Evolutionary conservation across 495 filamentous ascomycete species (phyloP).

Genomic region (Neurospora tetraspora): DNA sequence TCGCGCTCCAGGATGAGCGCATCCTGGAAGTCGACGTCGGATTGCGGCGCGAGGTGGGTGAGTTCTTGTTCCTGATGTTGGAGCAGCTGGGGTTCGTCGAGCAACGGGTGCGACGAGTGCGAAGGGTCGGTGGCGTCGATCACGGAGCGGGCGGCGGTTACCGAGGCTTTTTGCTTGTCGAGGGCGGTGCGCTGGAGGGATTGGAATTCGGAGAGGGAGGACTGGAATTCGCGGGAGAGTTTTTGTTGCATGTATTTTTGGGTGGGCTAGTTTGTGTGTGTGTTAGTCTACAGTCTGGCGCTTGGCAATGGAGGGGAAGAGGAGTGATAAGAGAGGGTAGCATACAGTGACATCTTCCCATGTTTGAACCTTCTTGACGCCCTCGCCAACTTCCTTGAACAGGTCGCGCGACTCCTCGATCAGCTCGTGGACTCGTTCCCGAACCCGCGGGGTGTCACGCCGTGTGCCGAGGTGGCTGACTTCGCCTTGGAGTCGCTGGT

Average conservation of each 20-base stretch:
- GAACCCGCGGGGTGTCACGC: constrained; percentile 80
- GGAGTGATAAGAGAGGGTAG: constrained; percentile 2
- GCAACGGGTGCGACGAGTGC: constrained; percentile 19
- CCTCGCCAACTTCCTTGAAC: constrained; percentile 92
- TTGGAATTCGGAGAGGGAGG: constrained; percentile 84
- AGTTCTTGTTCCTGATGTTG: constrained; percentile 66
- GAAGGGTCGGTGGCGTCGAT: constrained; percentile 27
- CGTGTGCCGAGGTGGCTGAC: constrained; percentile 78
- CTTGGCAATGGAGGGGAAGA: constrained; percentile 8
- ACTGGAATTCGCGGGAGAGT: constrained; percentile 81
- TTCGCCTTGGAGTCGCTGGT: constrained; percentile 68
- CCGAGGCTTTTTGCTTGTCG: constrained; percentile 84
- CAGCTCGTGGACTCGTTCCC: constrained; percentile 77
- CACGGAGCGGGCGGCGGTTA: constrained; percentile 65
- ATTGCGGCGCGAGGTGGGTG: constrained; percentile 74
- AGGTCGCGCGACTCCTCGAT: constrained; percentile 72
- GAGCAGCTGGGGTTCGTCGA: constrained; percentile 40
- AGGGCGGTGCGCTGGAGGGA: constrained; percentile 74
- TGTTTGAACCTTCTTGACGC: constrained; percentile 77
- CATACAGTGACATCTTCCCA: constrained; percentile 91
- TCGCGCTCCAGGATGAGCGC: constrained; percentile 91
- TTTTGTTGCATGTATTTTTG: constrained; percentile 90
- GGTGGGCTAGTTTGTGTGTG: constrained; percentile 48
- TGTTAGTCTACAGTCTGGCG: not conserved
- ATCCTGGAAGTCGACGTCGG: constrained; percentile 97